These are phyloP conservation scores for Angomonas deanei DNA, from an alignment of 208 protist genomes.

Conservation along the genomic window DNA sequence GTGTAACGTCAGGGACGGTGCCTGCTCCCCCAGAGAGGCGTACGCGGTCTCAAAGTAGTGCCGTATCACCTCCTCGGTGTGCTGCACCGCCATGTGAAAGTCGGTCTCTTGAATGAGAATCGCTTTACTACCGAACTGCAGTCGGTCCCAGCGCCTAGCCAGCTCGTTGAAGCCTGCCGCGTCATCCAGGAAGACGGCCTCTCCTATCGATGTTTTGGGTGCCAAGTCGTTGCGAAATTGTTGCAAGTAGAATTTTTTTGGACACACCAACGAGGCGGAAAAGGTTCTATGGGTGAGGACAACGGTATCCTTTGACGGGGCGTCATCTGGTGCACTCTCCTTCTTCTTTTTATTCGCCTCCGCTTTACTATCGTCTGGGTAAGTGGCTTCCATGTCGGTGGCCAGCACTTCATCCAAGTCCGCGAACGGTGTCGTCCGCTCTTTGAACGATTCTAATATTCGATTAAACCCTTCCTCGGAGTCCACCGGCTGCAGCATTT, in stretches of 20 bases:
- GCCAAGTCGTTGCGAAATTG: conserved; percentile 57
- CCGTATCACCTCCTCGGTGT: conserved; percentile 62
- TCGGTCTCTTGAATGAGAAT: conserved; percentile 53
- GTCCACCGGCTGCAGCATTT: no score
- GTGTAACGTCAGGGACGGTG: conserved; percentile 80
- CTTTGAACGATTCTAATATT: conserved; percentile 27
- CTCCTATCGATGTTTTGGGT: conserved; percentile 60
- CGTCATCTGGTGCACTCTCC: background rate
- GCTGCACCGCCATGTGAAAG: conserved; percentile 62
- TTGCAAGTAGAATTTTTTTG: conserved; percentile 82
- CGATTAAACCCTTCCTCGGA: conserved; percentile 2
- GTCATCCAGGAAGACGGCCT: conserved; percentile 77
- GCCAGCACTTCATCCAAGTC: conserved; percentile 66
- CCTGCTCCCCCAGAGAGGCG: conserved; percentile 69
- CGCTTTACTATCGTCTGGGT: no score
- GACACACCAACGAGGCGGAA: conserved; percentile 63
- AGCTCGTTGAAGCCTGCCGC: conserved; percentile 87
- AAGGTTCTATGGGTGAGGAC: conserved; percentile 61
- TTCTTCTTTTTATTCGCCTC: background rate
- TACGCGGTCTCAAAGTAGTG: conserved; percentile 78
- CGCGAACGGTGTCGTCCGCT: conserved; percentile 37
- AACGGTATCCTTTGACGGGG: background rate
- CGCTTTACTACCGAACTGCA: conserved; percentile 84
- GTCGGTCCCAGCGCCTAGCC: conserved; percentile 75
- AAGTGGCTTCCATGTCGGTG: no score